Evolutionary conservation across 177 flowering plant genomes (phyloP).

Genomic region (Vitis hybrid): DNA sequence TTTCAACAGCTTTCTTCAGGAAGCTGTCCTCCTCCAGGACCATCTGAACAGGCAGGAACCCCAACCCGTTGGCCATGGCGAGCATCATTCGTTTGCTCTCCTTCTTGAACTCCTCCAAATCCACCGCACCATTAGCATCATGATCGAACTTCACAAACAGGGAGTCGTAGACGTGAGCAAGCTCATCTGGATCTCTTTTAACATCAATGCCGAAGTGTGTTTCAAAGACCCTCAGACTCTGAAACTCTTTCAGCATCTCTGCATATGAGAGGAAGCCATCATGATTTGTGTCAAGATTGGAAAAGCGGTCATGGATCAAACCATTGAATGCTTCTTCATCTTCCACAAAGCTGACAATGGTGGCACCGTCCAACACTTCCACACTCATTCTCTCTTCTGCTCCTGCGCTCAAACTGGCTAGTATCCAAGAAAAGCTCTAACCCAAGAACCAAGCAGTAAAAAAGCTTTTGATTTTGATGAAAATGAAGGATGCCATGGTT

Average conservation of each 20-base stretch:
- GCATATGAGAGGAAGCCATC: conserved; percentile 45
- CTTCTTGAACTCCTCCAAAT: conserved; percentile 47
- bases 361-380: conserved; percentile 40
- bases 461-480: no score
- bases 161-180: conserved; percentile 22
- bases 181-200: conserved; percentile 28
- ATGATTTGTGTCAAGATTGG: conserved; percentile 33
- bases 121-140: conserved; percentile 40
- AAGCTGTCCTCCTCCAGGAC: conserved; percentile 55
- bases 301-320: conserved; percentile 24
- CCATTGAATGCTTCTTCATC: conserved; percentile 36
- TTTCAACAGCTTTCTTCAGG: conserved; percentile 47
- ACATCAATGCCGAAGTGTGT: conserved; percentile 36
- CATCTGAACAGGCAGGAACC: conserved; percentile 56
- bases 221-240: conserved; percentile 38
- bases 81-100: conserved; percentile 58
- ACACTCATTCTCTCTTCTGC: conserved; percentile 32
- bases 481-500: no score
- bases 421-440: no score
- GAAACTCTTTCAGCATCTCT: conserved; percentile 45
- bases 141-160: conserved; percentile 37
- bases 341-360: conserved; percentile 36
- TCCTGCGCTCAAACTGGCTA: no score
- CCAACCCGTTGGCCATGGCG: conserved; percentile 57
- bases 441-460: no score